Evolutionary conservation across 2,329 filamentous ascomycete genomes (phyloP), one percentile per base, ranked within the genome.

Genomic region (Colletotrichum navitas): DNA sequence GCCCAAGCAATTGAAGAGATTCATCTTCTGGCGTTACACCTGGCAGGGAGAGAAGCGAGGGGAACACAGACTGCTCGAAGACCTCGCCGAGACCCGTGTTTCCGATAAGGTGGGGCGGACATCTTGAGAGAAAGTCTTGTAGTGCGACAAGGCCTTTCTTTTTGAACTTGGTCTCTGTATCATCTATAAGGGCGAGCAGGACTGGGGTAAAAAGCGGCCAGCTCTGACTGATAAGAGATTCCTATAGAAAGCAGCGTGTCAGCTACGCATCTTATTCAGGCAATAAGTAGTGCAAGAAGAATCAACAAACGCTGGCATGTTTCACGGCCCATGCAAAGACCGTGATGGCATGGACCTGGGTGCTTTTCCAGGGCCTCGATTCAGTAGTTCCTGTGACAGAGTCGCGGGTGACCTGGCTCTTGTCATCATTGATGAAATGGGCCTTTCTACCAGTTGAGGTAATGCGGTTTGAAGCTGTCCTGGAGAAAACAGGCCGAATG

Each of bases 31-130:
- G 90, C 0, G 94, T 97, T 52, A 97, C 83, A 16, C 87, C 89
- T 0, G 95, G 95, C 7, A 97, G 85, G 76, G 90, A 93, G 10
- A 92, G 86, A n/a, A 97, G 86, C 45, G 91, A 90, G 0, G 94
- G 93, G 74, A 91, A 87, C 2, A 94, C 81, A 3, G 91, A 88
- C 26, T 94, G 88, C 76, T 91, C 87, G 72, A 95, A 92, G 34
- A 95, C 87, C 18, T 86, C 82, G 29, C 86, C 87, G 10, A 95
- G 87, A 0, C 93, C 92, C 0, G 90, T 93, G 56, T 85, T 84
- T 16, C 79, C 80, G 55, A 95, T 84, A 2, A 91, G 83, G 5
- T 80, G 77, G 1, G 81, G 74, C 0, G 89, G 86, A 54, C 89
- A 88, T 62, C 83, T 85, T 14, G 78, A 73, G 49, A 94, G 84